Evolutionary conservation across 305 asterid species (phyloP).

Genomic region (Solanum chacoense): DNA sequence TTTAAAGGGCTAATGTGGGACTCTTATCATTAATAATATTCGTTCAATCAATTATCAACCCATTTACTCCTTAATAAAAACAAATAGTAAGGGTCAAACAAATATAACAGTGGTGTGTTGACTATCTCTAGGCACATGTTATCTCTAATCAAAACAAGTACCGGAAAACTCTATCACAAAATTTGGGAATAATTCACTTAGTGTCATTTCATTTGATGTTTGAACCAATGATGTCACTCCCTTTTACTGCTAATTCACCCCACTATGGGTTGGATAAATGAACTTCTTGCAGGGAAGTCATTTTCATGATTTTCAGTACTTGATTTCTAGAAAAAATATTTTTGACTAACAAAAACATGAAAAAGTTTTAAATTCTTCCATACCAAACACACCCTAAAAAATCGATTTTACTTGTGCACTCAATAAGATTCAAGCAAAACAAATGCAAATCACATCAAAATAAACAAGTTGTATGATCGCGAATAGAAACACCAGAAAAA

Average conservation of each 20-base stretch:
- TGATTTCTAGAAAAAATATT: not conserved
- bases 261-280: not conserved
- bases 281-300: not conserved
- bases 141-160: not conserved
- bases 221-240: not conserved
- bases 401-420: not conserved
- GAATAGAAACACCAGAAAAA: not conserved
- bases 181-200: not conserved
- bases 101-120: not conserved
- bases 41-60: not conserved
- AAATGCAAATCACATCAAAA: not conserved
- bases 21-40: not conserved
- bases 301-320: not conserved
- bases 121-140: not conserved
- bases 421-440: not conserved
- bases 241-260: not conserved
- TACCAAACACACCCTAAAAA: not conserved
- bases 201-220: not conserved
- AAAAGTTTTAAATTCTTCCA: not conserved
- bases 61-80: not conserved
- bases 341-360: not conserved
- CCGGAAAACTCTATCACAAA: not conserved
- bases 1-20: not conserved
- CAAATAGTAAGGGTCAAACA: not conserved
- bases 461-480: not conserved